Base-by-base conservation (phyloP, 306 rosid genomes). In the Citrullus colocynthis region DNA sequence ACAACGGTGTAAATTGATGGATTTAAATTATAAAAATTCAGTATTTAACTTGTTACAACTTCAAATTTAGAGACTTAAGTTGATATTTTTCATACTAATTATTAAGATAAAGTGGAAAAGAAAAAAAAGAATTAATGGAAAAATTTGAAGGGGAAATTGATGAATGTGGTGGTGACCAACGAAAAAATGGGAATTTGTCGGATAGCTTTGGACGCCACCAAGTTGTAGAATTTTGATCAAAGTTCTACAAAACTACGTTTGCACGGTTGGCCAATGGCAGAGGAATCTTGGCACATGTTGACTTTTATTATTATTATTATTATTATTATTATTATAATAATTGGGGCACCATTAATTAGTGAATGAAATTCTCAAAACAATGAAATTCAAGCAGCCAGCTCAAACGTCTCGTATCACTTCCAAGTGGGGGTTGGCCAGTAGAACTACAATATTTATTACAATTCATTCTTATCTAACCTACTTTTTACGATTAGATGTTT, bases 201-300 rank as follows among this genome's bases (percentile, higher is more conserved):
- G 45, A 21, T 70, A 44, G 75, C 75, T 7, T 39, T 42, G 24
- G 49, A 36, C 73, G 30, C 24, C 73, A 65, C 44, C 42, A 65
- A 37, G 7, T 65, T 65, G 73, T 18, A 67, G 7, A 42, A 18
- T 41, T 41, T 20, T 20, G 36, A 17, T 67, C 49, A n/a, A 20
- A 41, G 9, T 67, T 42, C 55, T 9, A 6, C 77, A 73, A 4
- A 73, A 73, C 61, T 73, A 73, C 28, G 61, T 73, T 73, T 72
- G 76, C 48, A 72, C 59, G 76, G 45, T 73, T 73, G 48, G 30
- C 77, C 17, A 30, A 52, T 73, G 77, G 17, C 17, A 24, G 12
- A 16, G 17, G 77, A 73, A 73, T 73, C 30, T 73, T 32, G 77
- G 77, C 77, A 73, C 77, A 17, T 73, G 77, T 73, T 51, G 77